Conservation (phyloP, 2,329 filamentous ascomycete species). For the Sporothrix mexicana region DNA sequence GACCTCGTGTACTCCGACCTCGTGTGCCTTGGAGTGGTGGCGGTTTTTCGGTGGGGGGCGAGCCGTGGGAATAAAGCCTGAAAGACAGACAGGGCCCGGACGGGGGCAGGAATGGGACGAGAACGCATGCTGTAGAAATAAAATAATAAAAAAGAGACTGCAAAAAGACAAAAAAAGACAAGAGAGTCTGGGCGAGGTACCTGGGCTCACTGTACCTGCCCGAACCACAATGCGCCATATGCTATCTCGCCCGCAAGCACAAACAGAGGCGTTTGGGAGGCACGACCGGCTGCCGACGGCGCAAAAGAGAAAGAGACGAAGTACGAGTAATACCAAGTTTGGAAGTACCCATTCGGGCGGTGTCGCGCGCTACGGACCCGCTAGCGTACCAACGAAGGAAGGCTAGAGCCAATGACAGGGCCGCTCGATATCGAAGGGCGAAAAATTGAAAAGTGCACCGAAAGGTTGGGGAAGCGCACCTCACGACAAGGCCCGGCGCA, state of each 20-base stretch:
- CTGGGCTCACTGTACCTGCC: not conserved
- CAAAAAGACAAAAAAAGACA: not conserved
- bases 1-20: not conserved
- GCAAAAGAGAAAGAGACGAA: slow-evolving; percentile 17
- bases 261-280: slow-evolving; percentile 13
- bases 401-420: slow-evolving; percentile 31
- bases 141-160: not conserved
- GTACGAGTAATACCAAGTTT: slow-evolving; percentile 26
- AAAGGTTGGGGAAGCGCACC: slow-evolving; percentile 24
- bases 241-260: slow-evolving; percentile 22
- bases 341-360: slow-evolving; percentile 26
- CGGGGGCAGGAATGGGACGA: slow-evolving; percentile 6
- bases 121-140: not conserved
- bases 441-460: slow-evolving; percentile 26
- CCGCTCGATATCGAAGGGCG: slow-evolving; percentile 32
- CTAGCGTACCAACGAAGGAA: slow-evolving; percentile 29
- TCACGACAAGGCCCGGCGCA: slow-evolving; percentile 4
- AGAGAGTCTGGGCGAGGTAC: slow-evolving; percentile 19
- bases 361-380: slow-evolving; percentile 28
- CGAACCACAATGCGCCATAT: too few species aligned
- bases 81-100: slow-evolving; percentile 1
- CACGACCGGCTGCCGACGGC: slow-evolving; percentile 13
- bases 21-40: slow-evolving; percentile 19
- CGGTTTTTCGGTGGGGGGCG: slow-evolving; percentile 28
- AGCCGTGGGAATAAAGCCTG: slow-evolving; percentile 15